Evolutionary conservation across 2,329 filamentous ascomycete genomes (phyloP), one percentile per base, ranked within the genome.

Genomic region (Cercospora sp.): DNA sequence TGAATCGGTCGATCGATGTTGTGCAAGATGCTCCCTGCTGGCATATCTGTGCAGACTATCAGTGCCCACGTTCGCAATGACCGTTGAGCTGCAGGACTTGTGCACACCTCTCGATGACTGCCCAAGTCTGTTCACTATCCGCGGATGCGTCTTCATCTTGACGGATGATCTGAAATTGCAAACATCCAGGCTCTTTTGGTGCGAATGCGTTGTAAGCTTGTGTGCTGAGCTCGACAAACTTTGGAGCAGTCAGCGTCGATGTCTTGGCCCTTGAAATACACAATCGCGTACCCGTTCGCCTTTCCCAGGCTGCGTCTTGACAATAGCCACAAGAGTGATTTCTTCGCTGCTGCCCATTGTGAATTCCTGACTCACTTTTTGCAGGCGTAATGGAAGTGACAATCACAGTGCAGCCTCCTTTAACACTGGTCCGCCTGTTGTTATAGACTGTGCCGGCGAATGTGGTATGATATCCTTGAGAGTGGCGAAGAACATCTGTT

Each of bases 281-380:
- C 3, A 18, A 3, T 26, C 34, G 32, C 65, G 16, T 62, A 66
- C 65, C 21, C 34, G 18, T 26, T 63, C 51, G n/a, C 65, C 65
- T 57, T 66, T 63, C 9, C 59, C 65, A 13, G 65, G 65, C 10
- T 62, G 61, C 4, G 65, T 66, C 30, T 37, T 63, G 34, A 67
- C 26, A 10, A 67, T 59, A 32, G 57, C 60, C n/a, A 63, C 53
- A 5, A 67, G 65, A 3, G 65, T 67, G 34, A 63, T 13, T n/a
- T 63, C 53, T 34, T 67, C 65, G 12, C 30, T 28, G 18, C 49
- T 53, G 13, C 49, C 24, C 49, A 53, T 53, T 24, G 28, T 28
- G 10, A 53, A 6, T 4, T 13, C 24, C 18, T 21, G 18, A 2
- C 18, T 21, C 18, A 21, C 18, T 21, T 21, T 21, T 21, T 21